Conservation (phyloP, 352 stramenopile genomes). For the Plasmopara halstedii region DNA sequence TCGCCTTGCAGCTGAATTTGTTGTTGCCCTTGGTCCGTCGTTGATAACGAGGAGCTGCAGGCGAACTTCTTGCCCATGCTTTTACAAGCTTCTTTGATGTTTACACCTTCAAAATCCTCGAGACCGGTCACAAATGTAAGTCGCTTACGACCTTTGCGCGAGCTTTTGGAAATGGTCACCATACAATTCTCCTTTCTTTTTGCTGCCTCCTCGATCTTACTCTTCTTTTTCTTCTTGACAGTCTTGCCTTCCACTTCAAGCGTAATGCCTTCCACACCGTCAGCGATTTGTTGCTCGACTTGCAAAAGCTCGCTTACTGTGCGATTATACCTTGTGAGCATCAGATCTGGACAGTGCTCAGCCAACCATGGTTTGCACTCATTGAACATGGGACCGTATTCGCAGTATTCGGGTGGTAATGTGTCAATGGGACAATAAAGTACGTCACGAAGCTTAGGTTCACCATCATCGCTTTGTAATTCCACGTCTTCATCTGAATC, state of each 20-base stretch:
- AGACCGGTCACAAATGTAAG: constrained; percentile 78
- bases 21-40: constrained; percentile 64
- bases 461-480: constrained; percentile 25
- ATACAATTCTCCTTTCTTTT: constrained; percentile 66
- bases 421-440: constrained; percentile 81
- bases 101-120: constrained; percentile 71
- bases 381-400: constrained; percentile 80
- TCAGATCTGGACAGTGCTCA: constrained; percentile 61
- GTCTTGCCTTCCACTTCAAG: constrained; percentile 64
- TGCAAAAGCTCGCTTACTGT: constrained; percentile 70
- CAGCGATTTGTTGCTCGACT: constrained; percentile 71
- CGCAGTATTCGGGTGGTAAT: constrained; percentile 78
- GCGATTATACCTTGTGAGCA: constrained; percentile 80
- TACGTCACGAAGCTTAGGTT: constrained; percentile 53
- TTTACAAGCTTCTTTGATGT: constrained; percentile 81
- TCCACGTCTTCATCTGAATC: constrained; percentile 42
- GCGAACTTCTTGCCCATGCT: constrained; percentile 76
- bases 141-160: constrained; percentile 71
- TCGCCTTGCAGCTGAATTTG: constrained; percentile 82
- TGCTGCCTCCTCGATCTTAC: constrained; percentile 63
- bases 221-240: constrained; percentile 81
- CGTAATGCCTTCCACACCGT: constrained; percentile 66
- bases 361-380: constrained; percentile 79
- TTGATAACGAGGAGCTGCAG: constrained; percentile 73
- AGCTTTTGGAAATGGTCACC: constrained; percentile 61